Base-by-base conservation (phyloP, 2,329 filamentous ascomycete species). In the Penicillium italicum region DNA sequence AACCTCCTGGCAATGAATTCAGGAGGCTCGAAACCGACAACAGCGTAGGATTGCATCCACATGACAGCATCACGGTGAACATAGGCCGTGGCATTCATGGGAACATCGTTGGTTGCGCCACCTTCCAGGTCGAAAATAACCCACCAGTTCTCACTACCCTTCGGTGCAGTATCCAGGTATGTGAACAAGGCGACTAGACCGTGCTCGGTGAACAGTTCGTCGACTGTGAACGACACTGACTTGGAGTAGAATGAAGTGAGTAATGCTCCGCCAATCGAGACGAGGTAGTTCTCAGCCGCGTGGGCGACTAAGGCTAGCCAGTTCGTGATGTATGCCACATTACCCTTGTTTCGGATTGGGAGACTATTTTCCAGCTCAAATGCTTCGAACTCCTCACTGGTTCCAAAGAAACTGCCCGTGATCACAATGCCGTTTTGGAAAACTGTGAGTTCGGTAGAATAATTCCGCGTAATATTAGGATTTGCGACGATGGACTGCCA, bases 21-120 rank as follows among this genome's bases (percentile, higher is more conserved):
- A 6, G 47, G 47, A 20, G 61, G 65, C 1, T 70, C 70, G 0
- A 76, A 72, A 0, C 83, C 62, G 18, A 80, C 81, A 42, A 87
- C 65, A 9, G 77, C 82, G 64, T 87, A 87, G 0, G 80, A 82
- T 65, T 88, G 83, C 65, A 85, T 80, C 73, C 85, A 86, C 71
- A 87, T 80, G 38, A 86, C 62, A 59, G 83, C 83, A 73, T 88
- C 82, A 44, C 86, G 80, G 63, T 88, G 85, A 0, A 81, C 79
- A 64, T 85, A 88, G 8, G 84, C 80, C 0, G 85, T 86, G 10
- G 79, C 80, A 61, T 85, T 76, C 57, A 69, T 67, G 0, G 83
- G 71, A 1, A 82, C 72, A 55, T 87, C 83, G 61, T 77, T 79
- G 48, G 84, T 78, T 12, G 83, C 84, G 10, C 85, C 85, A 41